A percentile compares a stretch with the other conserved stretches of the same genome.
phyloP scores from a whole-genome alignment of 2,329 filamentous ascomycete genomes.

The Aspergillus pseudonomiae region DNA sequence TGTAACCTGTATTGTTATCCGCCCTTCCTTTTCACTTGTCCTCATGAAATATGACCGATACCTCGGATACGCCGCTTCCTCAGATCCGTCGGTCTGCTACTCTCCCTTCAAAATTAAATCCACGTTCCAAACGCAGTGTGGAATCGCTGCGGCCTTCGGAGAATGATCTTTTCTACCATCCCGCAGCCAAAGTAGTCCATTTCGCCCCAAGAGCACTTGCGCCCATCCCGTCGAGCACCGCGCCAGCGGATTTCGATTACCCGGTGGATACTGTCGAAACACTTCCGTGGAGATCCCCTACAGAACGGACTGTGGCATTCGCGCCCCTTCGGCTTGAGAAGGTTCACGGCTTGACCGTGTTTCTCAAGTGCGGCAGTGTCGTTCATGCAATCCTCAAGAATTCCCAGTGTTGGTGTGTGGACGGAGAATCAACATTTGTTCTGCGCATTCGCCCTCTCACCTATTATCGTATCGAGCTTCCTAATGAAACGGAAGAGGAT shows the following conservation, averaged over 20 bases:
- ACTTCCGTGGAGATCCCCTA: conserved; percentile 72
- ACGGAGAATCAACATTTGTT: conserved; percentile 82
- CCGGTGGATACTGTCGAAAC: conserved; percentile 61
- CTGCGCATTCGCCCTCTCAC: conserved; percentile 79
- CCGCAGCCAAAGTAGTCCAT: conserved; percentile 71
- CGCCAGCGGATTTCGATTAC: conserved; percentile 49
- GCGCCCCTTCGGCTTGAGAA: conserved; percentile 82
- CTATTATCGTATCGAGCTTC: conserved; percentile 90
- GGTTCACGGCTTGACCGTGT: conserved; percentile 82
- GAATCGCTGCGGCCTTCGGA: conserved; percentile 34
- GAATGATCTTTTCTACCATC: conserved; percentile 68
- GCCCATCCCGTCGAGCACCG: conserved; percentile 47
- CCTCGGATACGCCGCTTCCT: conserved; percentile 31
- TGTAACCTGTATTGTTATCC: conserved; percentile 17
- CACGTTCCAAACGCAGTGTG: conserved; percentile 32
- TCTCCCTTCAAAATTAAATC: conserved; percentile 39
- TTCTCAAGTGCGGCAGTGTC: conserved; percentile 81
- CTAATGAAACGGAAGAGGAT: conserved; percentile 66
- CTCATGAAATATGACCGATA: conserved; percentile 36
- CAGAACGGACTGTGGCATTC: conserved; percentile 80
- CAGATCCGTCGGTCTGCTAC: conserved; percentile 40
- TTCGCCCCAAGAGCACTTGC: conserved; percentile 54
- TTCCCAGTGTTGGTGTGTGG: conserved; percentile 92
- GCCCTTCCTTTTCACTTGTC: conserved; percentile 9
- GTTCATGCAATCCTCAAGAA: conserved; percentile 85